Evolutionary conservation across 1,139 yeast species (phyloP).

Genomic region (Arxiozyma bovina): DNA sequence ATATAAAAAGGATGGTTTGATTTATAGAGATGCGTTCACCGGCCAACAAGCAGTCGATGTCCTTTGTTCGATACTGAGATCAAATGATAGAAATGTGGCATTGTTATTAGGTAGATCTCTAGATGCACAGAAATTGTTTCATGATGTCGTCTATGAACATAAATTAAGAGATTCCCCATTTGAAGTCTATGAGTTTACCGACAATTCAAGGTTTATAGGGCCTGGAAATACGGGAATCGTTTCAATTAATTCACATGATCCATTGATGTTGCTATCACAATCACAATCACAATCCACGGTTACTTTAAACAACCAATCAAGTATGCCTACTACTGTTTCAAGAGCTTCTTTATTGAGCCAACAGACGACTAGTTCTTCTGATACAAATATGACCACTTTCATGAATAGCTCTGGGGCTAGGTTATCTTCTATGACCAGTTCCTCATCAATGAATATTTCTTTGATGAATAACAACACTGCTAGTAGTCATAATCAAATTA

Average conservation of each 20-base stretch:
- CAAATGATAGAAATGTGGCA: slow-evolving; percentile 87
- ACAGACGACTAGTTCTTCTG: slow-evolving; percentile 4
- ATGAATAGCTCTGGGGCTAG: background rate
- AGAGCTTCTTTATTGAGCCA: slow-evolving; percentile 4
- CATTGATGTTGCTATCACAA: slow-evolving; percentile 19
- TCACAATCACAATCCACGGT: slow-evolving; percentile 7
- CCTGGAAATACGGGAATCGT: slow-evolving; percentile 15
- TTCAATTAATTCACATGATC: slow-evolving; percentile 18
- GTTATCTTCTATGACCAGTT: slow-evolving; percentile 1
- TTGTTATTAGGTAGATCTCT: slow-evolving; percentile 80
- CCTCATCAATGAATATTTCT: background rate
- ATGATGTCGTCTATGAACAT: slow-evolving; percentile 93
- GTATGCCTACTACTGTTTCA: background rate
- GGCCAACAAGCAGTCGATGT: slow-evolving; percentile 92
- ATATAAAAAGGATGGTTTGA: slow-evolving; percentile 85
- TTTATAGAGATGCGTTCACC: slow-evolving; percentile 88
- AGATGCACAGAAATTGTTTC: slow-evolving; percentile 90
- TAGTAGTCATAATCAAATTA: background rate
- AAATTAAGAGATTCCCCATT: slow-evolving; percentile 76
- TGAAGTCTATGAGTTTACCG: slow-evolving; percentile 85
- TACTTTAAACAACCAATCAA: background rate
- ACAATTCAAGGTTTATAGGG: slow-evolving; percentile 33
- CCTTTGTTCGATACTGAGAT: slow-evolving; percentile 73
- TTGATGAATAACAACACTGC: background rate
- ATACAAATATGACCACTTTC: background rate